Conservation (phyloP, 495 filamentous ascomycete genomes). For the Ramalina intermedia region DNA sequence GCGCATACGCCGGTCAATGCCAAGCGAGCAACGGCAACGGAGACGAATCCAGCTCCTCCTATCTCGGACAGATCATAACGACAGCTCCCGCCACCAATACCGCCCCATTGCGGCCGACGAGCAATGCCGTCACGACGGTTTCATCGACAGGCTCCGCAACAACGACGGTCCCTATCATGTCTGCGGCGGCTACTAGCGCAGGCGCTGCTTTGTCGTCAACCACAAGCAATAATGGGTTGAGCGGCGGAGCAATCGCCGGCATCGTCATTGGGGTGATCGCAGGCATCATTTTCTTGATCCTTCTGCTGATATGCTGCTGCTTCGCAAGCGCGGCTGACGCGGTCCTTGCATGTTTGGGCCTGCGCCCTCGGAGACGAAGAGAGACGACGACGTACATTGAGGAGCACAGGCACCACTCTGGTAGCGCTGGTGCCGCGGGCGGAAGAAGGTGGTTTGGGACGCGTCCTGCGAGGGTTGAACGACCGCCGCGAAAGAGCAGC, state of each 20-base stretch:
- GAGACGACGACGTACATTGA: slow-evolving; percentile 43
- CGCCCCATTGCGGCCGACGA: slow-evolving; percentile 58
- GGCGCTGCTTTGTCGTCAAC: slow-evolving; percentile 28
- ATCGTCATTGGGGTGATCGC: slow-evolving; percentile 79
- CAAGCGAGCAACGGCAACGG: slow-evolving; percentile 18
- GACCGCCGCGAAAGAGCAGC: slow-evolving; percentile 33
- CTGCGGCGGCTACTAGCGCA: slow-evolving; percentile 32
- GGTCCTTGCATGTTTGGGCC: slow-evolving; percentile 51
- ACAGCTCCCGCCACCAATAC: slow-evolving; percentile 18
- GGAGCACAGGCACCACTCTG: slow-evolving; percentile 50
- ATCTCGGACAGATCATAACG: slow-evolving; percentile 13
- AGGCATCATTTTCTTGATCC: slow-evolving; percentile 55
- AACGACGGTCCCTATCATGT: slow-evolving; percentile 42
- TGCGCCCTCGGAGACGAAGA: slow-evolving; percentile 32
- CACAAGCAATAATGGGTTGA: slow-evolving; percentile 39
- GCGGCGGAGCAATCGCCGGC: slow-evolving; percentile 80
- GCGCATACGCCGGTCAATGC: slow-evolving; percentile 37
- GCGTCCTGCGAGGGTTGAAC: slow-evolving; percentile 32
- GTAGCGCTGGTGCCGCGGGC: slow-evolving; percentile 29
- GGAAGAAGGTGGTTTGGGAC: slow-evolving; percentile 57
- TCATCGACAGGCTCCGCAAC: slow-evolving; percentile 41
- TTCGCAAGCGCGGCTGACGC: slow-evolving; percentile 49
- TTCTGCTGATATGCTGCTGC: slow-evolving; percentile 64
- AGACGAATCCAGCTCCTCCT: slow-evolving; percentile 24
- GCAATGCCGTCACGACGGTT: slow-evolving; percentile 37